A percentile compares a stretch with the other conserved stretches of the same genome.
phyloP scores from a whole-genome alignment of 805 yeast genomes.

The Alloascoidea hylecoeti region DNA sequence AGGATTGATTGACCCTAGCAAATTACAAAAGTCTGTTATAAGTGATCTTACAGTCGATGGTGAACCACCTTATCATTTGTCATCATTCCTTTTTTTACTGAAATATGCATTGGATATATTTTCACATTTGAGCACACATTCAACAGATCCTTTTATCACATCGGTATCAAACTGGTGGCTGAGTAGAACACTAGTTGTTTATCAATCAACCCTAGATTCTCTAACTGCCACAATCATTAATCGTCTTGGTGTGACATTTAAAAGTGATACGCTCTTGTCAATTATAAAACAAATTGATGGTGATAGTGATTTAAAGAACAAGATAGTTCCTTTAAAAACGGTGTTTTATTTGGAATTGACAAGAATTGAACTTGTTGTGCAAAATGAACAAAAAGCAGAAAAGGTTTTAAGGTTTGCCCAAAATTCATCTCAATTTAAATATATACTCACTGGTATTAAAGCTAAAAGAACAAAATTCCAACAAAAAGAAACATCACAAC shows the following conservation, averaged over 20 bases:
- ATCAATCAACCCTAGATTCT: conserved; percentile 16
- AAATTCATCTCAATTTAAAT: conserved; percentile 42
- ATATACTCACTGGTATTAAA: conserved; percentile 72
- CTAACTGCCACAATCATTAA: conserved; percentile 14
- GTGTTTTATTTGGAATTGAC: conserved; percentile 54
- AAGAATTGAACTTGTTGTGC: conserved; percentile 23
- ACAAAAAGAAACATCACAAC: conserved; percentile 50
- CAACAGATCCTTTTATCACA: conserved; percentile 7
- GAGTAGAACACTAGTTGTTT: conserved; percentile 18
- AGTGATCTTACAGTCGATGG: conserved; percentile 41
- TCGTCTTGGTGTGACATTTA: conserved; percentile 8
- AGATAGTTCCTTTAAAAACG: conserved; percentile 23
- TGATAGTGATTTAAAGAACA: conserved; percentile 13
- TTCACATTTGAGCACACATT: conserved; percentile 22
- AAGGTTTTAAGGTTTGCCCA: conserved; percentile 11
- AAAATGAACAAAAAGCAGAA: conserved; percentile 14
- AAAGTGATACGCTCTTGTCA: conserved; percentile 3
- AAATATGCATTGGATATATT: conserved; percentile 28
- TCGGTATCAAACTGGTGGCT: conserved; percentile 14
- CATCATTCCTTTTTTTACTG: conserved; percentile 32
- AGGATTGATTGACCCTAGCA: conserved; percentile 11
- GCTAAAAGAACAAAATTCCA: conserved; percentile 84
- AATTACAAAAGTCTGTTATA: conserved; percentile 2
- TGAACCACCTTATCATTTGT: conserved; percentile 52
- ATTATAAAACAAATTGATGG: background rate